phyloP scores from a whole-genome alignment of 1,139 yeast genomes.

The Suhomyces bokatorum region DNA sequence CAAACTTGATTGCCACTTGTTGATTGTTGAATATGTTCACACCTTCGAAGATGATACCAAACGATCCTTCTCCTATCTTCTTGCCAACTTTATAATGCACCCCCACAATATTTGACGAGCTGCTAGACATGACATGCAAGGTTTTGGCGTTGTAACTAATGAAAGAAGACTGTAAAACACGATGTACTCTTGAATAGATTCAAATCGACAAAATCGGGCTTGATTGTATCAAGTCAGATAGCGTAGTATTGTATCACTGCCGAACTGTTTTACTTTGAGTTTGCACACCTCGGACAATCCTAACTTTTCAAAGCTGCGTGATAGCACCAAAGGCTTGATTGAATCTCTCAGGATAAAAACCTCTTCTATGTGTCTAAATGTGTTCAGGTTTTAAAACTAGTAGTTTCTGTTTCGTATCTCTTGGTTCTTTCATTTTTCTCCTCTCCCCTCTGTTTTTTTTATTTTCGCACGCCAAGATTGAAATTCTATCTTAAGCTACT shows the following conservation, averaged over 20 bases:
- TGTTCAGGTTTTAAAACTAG: neutral
- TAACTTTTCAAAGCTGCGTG: too few species aligned
- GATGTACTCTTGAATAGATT: neutral
- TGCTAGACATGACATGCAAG: constrained; percentile 24
- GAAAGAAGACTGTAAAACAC: neutral
- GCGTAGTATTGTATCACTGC: neutral
- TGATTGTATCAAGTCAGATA: neutral
- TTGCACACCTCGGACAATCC: too few species aligned
- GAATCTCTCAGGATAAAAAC: neutral
- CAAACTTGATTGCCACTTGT: constrained; percentile 79
- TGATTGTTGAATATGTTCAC: constrained; percentile 71
- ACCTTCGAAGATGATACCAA: constrained; percentile 82
- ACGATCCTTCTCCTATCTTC: constrained; percentile 83
- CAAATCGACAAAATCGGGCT: neutral
- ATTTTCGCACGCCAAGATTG: constrained; percentile 7
- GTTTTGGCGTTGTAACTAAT: neutral
- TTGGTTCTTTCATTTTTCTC: constrained; percentile 6
- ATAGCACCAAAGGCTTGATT: too few species aligned
- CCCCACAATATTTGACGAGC: constrained; percentile 63
- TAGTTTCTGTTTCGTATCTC: neutral
- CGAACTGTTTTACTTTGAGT: too few species aligned
- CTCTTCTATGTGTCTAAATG: neutral
- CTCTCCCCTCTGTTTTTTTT: constrained; percentile 10
- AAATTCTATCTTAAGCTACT: constrained; percentile 3
- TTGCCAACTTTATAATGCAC: constrained; percentile 79